Conservation (phyloP, 306 rosid species). For the Fragaria vesca region DNA sequence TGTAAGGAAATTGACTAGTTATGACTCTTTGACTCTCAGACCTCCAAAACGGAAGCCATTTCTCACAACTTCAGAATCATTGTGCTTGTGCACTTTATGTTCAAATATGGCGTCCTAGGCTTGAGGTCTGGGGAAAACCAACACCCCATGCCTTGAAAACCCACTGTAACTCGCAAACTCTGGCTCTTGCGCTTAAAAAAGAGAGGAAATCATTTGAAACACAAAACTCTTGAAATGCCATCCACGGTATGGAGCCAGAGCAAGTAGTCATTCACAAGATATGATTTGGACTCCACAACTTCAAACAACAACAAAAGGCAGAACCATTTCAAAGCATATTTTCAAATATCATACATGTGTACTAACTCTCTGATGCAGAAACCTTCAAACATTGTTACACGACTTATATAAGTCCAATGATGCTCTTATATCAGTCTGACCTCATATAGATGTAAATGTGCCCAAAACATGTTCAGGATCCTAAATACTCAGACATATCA, state of each 20-base stretch:
- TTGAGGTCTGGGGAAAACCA: background rate
- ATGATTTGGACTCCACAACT: background rate
- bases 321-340: background rate
- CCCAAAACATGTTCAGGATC: background rate
- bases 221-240: background rate
- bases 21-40: background rate
- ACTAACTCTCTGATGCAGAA: background rate
- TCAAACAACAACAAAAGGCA: background rate
- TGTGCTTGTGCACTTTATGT: background rate
- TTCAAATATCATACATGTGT: background rate
- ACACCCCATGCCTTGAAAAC: background rate
- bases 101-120: background rate
- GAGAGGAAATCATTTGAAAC: background rate
- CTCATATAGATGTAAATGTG: background rate
- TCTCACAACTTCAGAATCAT: background rate
- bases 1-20: background rate
- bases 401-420: background rate
- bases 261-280: background rate
- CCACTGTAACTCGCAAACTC: background rate
- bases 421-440: background rate
- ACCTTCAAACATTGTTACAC: background rate
- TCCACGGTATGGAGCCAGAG: background rate
- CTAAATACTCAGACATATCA: background rate
- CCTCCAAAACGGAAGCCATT: background rate
- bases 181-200: background rate